phyloP scores from a whole-genome alignment of 495 filamentous ascomycete species.

The Neurospora discreta region DNA sequence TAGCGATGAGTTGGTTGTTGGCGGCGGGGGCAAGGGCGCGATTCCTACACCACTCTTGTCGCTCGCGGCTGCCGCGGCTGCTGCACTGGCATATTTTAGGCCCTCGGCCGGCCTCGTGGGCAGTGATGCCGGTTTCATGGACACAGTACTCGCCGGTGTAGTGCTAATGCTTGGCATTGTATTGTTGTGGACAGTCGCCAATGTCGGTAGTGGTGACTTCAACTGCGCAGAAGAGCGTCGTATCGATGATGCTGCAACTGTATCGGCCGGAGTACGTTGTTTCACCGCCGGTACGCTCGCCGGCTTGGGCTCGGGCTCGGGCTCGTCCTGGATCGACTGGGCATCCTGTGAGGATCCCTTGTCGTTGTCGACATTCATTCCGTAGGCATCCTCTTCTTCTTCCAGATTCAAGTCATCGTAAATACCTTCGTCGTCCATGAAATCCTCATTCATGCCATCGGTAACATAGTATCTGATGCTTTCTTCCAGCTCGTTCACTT shows the following conservation, averaged over 20 bases:
- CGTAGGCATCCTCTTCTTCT: slow-evolving; percentile 78
- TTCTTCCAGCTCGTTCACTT: slow-evolving; percentile 80
- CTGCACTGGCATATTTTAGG: slow-evolving; percentile 92
- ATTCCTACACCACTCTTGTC: slow-evolving; percentile 96
- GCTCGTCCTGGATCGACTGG: slow-evolving; percentile 82
- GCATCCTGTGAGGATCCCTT: slow-evolving; percentile 89
- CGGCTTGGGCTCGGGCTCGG: slow-evolving; percentile 42
- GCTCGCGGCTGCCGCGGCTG: slow-evolving; percentile 86
- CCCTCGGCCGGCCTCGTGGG: slow-evolving; percentile 79
- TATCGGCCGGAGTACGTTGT: slow-evolving; percentile 40
- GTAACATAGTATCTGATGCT: slow-evolving; percentile 91
- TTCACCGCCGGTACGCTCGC: slow-evolving; percentile 36
- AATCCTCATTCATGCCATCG: slow-evolving; percentile 78
- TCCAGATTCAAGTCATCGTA: slow-evolving; percentile 91
- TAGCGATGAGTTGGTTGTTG: slow-evolving; percentile 42
- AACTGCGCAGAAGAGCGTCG: slow-evolving; percentile 82
- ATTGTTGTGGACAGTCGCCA: slow-evolving; percentile 67
- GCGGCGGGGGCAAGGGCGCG: slow-evolving; percentile 79
- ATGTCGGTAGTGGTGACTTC: slow-evolving; percentile 82
- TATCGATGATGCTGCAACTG: slow-evolving; percentile 36
- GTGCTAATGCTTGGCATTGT: slow-evolving; percentile 53
- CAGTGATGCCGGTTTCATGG: slow-evolving; percentile 86
- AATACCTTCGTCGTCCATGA: slow-evolving; percentile 77
- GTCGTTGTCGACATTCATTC: slow-evolving; percentile 73
- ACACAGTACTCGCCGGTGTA: slow-evolving; percentile 34